Evolutionary conservation across 2,329 filamentous ascomycete species (phyloP), one percentile per base, ranked within the genome.

Genomic region (Penicillium sp.): DNA sequence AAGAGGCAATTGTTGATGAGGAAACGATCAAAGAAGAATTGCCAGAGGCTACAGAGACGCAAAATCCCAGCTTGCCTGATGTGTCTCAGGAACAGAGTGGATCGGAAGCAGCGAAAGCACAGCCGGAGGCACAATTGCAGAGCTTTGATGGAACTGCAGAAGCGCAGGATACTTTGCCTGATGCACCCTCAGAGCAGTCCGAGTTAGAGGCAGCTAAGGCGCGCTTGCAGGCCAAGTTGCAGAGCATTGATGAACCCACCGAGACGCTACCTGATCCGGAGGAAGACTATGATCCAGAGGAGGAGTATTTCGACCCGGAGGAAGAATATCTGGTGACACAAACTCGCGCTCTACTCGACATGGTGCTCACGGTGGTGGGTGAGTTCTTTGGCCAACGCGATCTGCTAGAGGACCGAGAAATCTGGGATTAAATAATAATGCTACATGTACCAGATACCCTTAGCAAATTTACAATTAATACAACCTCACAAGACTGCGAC

Each of bases 361-460:
- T 96, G 91, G 90, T 97, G 49, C 79, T 97, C 62, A 94, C 90
- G 0, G 82, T 97, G 34, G 87, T 89, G 45, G 92, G 91, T 64
- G 92, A 96, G 74, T 86, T 90, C 61, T 97, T 92, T 74, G 92
- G 93, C 1, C 93, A 97, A 75, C 82, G 88, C 60, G 93, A 97
- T 72, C 75, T 97, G 58, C 81, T 97, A 46, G 86, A 89, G 65
- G 89, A 87, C 58, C 83, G 91, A 54, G 83, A 88, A 55, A 55
- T 74, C 16, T 85, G 83, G 81, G 29, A 14, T 29, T 36, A 46
- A 18, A 32, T 49, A 39, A 11, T 36, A 47, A 27, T 49, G 49
- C 36, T 21, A 21, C 14, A 10, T 47, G 31, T 43, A 52, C 21
- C 21, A 55, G 29, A 55, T 55, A 55, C 53, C 53, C 53, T 52